These are phyloP conservation scores for Calocera viscosa DNA, from an alignment of 768 basidiomycete species.

Conservation along the genomic window DNA sequence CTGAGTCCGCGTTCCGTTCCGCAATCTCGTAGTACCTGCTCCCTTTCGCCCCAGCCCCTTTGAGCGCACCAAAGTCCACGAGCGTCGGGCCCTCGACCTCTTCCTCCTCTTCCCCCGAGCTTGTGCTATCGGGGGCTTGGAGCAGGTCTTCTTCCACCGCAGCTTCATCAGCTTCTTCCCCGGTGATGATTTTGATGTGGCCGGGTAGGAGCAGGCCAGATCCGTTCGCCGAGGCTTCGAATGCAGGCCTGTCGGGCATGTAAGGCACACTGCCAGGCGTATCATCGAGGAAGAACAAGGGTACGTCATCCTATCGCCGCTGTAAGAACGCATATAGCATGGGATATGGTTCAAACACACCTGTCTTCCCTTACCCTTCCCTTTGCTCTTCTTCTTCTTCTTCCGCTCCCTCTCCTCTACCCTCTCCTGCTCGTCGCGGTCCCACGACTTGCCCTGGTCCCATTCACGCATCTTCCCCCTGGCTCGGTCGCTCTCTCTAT, in stretches of 20 bases:
- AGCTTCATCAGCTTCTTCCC: background rate
- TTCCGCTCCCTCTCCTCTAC: background rate
- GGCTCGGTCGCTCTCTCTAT: background rate
- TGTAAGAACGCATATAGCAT: background rate
- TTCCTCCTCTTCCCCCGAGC: too few species aligned
- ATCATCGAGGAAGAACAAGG: slow-evolving; percentile 2
- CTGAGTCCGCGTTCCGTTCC: background rate
- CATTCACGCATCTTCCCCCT: background rate
- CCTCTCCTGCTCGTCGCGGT: background rate
- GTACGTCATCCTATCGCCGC: background rate
- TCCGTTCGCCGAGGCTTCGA: background rate
- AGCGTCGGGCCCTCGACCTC: too few species aligned
- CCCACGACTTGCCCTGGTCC: background rate
- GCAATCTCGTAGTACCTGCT: background rate
- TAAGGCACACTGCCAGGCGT: background rate
- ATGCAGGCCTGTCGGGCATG: background rate
- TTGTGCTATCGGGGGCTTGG: background rate
- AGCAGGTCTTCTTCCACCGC: background rate
- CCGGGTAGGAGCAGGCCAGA: background rate
- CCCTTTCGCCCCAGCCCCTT: too few species aligned
- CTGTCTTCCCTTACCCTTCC: background rate
- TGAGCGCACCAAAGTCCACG: too few species aligned
- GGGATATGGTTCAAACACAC: background rate
- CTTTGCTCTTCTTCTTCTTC: background rate
- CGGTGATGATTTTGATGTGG: background rate